A percentile compares a stretch with the other conserved stretches of the same genome.
Conservation (phyloP, 495 filamentous ascomycete genomes). For the Astrothelium macrocarpum region DNA sequence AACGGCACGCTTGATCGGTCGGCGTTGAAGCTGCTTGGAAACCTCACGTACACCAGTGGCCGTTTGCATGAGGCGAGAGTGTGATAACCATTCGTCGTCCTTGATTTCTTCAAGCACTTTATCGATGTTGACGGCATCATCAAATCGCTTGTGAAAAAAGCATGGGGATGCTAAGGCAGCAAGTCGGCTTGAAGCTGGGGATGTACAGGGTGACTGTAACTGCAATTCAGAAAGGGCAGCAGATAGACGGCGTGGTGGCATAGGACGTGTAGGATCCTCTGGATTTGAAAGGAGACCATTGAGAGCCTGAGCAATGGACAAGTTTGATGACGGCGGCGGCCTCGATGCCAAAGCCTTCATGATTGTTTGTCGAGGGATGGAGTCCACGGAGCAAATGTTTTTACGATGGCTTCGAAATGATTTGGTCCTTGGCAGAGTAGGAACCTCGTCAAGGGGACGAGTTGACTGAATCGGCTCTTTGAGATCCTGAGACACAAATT, state of each 20-base stretch:
- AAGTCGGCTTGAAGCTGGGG: slow-evolving; percentile 14
- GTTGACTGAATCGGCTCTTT: not conserved
- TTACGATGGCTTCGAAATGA: slow-evolving; percentile 3
- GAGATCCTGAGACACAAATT: not conserved
- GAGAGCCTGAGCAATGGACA: slow-evolving; percentile 3
- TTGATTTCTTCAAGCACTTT: slow-evolving; percentile 90
- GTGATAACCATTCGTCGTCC: slow-evolving; percentile 81
- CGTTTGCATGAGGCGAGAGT: slow-evolving; percentile 86
- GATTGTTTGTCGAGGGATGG: slow-evolving; percentile 12
- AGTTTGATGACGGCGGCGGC: slow-evolving; percentile 1
- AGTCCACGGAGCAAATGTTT: slow-evolving; percentile 2
- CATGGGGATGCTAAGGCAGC: slow-evolving; percentile 75
- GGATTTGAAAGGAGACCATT: slow-evolving; percentile 3
- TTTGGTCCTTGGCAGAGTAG: not conserved
- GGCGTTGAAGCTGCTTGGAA: slow-evolving; percentile 80
- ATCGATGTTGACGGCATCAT: slow-evolving; percentile 89
- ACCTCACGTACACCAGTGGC: slow-evolving; percentile 91
- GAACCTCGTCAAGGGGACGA: not conserved
- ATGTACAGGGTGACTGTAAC: not conserved
- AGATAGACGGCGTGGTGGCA: not conserved
- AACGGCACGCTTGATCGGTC: slow-evolving; percentile 79
- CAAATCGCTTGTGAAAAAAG: slow-evolving; percentile 94
- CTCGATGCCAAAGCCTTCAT: slow-evolving; percentile 13
- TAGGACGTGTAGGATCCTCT: not conserved
- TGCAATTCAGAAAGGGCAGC: slow-evolving; percentile 7